Percentiles rank a stretch among this genome's conserved stretches.
These are phyloP conservation scores for Candida schatavii DNA, from an alignment of 805 yeast genomes.

Conservation along the genomic window DNA sequence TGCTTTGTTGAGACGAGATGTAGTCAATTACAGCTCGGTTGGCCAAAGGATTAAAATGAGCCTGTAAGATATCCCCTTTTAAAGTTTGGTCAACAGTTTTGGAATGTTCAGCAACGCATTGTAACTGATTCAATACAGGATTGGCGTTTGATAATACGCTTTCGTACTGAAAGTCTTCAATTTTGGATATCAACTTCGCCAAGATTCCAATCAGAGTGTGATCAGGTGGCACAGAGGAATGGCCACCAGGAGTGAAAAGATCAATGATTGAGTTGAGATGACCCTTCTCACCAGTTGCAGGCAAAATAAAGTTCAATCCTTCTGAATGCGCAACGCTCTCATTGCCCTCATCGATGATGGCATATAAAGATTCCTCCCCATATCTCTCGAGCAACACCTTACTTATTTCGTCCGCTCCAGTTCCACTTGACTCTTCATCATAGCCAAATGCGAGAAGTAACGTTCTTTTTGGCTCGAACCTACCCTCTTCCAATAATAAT, in stretches of 20 bases:
- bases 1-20: constrained; percentile 25
- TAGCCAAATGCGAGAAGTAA: constrained; percentile 48
- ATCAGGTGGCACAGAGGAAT: constrained; percentile 48
- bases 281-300: constrained; percentile 51
- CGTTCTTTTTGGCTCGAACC: constrained; percentile 42
- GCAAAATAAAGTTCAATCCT: constrained; percentile 41
- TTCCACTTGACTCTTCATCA: constrained; percentile 48
- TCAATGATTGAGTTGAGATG: constrained; percentile 39
- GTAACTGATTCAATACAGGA: constrained; percentile 43
- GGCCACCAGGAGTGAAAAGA: constrained; percentile 48
- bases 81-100: constrained; percentile 27
- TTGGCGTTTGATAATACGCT: constrained; percentile 39
- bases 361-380: constrained; percentile 43
- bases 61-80: constrained; percentile 35
- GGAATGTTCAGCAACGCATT: constrained; percentile 47
- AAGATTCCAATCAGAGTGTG: constrained; percentile 49
- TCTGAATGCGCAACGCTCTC: constrained; percentile 19
- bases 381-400: constrained; percentile 31
- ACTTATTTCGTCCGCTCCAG: constrained; percentile 36
- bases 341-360: constrained; percentile 44
- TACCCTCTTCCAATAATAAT: constrained; percentile 24
- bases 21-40: constrained; percentile 35
- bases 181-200: constrained; percentile 35
- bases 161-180: constrained; percentile 37
- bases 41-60: constrained; percentile 34